Evolutionary conservation across 2,329 filamentous ascomycete species (phyloP), one percentile per base, ranked within the genome.

Genomic region (Calycina marina): DNA sequence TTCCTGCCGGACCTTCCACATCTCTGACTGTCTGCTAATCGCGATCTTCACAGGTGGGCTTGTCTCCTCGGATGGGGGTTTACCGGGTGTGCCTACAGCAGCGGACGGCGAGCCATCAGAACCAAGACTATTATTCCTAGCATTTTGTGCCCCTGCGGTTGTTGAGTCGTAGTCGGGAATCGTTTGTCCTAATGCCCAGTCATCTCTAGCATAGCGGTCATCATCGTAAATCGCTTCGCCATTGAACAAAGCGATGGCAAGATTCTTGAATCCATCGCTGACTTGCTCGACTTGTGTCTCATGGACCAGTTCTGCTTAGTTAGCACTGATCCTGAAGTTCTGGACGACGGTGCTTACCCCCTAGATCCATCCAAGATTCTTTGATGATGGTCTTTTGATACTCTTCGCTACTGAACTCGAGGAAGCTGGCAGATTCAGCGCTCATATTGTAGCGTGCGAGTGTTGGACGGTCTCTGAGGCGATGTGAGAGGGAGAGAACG

Each of bases 181-280:
- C 12, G 15, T 12, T 30, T 25, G 29, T 13, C 10, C 9, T 4
- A 5, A 13, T 16, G 9, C 18, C 15, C 28, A 4, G 14, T 16
- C 22, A 5, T 12, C 30, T 30, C 8, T 9, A 22, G 20, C 20
- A n/a, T 22, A 22, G 9, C 29, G 15, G 15, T 18, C 20, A 9
- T 16, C n/a, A 18, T 27, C 13, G 13, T 14, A 17, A 12, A 41
- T 30, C 24, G 26, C 25, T 9, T 30, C 22, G 8, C 40, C 40
- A 31, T 18, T 28, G 12, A 42, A 42, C 22, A 42, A 40, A 20
- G 22, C 35, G n/a, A 32, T 28, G 14, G 40, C 30, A 6, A 42
- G 9, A 9, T 31, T 31, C 26, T 37, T 25, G 22, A 42, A 38
- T 34, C 32, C 8, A 13, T 22, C 15, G 20, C n/a, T 31, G 14